Evolutionary conservation across 2,329 filamentous ascomycete genomes (phyloP).

Genomic region (Ophiostoma novo-ulmi): DNA sequence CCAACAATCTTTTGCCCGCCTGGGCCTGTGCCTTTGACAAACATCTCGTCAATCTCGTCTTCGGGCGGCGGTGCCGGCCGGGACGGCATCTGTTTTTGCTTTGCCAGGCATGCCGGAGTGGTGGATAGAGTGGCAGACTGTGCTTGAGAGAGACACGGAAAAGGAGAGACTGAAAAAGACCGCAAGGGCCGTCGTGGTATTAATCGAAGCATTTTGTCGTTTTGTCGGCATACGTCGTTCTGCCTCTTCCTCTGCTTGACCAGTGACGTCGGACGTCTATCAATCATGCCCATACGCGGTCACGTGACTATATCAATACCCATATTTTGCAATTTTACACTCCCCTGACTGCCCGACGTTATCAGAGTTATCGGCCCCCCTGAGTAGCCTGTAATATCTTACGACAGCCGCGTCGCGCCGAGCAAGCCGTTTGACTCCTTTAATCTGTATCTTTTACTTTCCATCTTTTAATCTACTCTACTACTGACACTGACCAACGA

Average conservation of each 20-base stretch:
- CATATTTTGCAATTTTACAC: neutral
- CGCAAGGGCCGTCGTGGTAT: neutral
- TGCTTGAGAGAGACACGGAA: neutral
- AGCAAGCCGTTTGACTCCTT: neutral
- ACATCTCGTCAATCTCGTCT: constrained; percentile 73
- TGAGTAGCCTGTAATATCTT: neutral
- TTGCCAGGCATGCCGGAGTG: neutral
- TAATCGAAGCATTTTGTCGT: neutral
- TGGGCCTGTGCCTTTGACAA: constrained; percentile 85
- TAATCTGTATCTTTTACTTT: neutral
- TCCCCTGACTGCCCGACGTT: neutral
- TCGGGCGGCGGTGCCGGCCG: constrained; percentile 69
- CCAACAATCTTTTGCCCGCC: constrained; percentile 90
- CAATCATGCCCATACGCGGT: neutral
- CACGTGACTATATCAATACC: neutral
- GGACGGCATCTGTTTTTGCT: constrained; percentile 55
- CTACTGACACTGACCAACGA: neutral
- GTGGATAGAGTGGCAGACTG: neutral
- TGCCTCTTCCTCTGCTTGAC: neutral
- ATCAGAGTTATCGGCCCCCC: neutral
- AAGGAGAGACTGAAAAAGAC: neutral
- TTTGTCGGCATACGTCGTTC: neutral
- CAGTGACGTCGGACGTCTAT: neutral
- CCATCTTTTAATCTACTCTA: neutral
- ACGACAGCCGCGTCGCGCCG: constrained; percentile 6